phyloP scores from a whole-genome alignment of 2,329 filamentous ascomycete genomes.

The Penicillium thymicola region DNA sequence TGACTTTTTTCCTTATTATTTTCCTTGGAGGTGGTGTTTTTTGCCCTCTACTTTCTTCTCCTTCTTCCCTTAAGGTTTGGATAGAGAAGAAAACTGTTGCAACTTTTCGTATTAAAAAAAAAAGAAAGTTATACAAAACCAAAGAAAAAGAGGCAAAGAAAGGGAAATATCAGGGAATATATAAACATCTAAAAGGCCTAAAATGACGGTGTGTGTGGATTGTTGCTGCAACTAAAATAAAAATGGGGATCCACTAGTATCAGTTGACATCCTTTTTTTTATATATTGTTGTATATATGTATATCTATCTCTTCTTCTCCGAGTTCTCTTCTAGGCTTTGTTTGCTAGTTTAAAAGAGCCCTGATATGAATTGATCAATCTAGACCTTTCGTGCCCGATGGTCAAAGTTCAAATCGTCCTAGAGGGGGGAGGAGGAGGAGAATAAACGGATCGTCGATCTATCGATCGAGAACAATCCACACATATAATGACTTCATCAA shows the following conservation, averaged over 20 bases:
- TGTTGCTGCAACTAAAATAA: constrained; percentile 14
- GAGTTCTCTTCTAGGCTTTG: neutral
- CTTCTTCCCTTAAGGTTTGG: neutral
- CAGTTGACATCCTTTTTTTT: neutral
- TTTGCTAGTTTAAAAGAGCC: neutral
- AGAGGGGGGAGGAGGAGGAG: neutral
- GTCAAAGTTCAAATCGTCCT: constrained; percentile 12
- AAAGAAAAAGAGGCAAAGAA: neutral
- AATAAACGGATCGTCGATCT: constrained; percentile 1
- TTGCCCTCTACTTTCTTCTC: neutral
- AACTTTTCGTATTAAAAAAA: neutral
- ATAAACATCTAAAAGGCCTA: constrained; percentile 3
- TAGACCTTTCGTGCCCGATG: constrained; percentile 6
- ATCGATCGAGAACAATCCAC: constrained; percentile 9
- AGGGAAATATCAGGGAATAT: constrained; percentile 19
- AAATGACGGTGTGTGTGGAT: constrained; percentile 32
- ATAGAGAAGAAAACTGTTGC: neutral
- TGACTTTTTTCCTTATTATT: neutral
- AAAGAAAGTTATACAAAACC: neutral
- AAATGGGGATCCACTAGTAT: constrained; percentile 9
- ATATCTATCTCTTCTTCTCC: neutral
- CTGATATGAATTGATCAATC: neutral
- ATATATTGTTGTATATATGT: neutral
- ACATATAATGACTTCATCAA: constrained; percentile 6
- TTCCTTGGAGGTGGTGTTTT: too few species aligned